Evolutionary conservation across 495 filamentous ascomycete species (phyloP).

Genomic region (Hypoxylon trugodes): DNA sequence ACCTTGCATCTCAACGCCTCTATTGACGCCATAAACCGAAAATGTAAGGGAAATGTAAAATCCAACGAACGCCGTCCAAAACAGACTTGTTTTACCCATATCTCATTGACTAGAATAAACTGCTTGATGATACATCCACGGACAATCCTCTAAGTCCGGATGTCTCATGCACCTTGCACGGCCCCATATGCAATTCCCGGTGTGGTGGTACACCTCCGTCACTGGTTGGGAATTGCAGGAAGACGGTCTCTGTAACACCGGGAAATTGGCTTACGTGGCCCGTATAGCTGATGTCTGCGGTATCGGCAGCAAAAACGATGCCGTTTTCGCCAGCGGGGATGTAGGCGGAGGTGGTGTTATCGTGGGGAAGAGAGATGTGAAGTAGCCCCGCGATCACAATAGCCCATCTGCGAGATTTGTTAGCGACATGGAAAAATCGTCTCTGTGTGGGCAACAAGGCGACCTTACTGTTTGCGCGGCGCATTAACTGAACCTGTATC

Average conservation of each 20-base stretch:
- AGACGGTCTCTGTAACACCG: constrained; percentile 49
- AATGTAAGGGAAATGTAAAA: background rate
- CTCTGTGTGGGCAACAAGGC: background rate
- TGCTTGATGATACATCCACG: background rate
- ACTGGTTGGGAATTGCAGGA: constrained; percentile 52
- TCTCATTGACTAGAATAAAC: background rate
- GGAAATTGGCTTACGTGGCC: constrained; percentile 60
- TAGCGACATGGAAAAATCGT: background rate
- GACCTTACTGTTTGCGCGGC: constrained; percentile 57
- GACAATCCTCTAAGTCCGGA: background rate
- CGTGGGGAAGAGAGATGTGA: constrained; percentile 58
- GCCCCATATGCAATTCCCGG: constrained; percentile 43
- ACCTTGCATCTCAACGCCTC: no score
- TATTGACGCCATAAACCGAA: no score
- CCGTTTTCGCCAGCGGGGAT: constrained; percentile 55
- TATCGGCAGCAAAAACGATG: constrained; percentile 60
- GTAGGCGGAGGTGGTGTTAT: constrained; percentile 45
- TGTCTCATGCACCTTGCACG: constrained; percentile 1
- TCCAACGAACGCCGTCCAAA: no score
- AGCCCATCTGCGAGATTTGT: constrained; percentile 53
- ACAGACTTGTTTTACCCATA: no score
- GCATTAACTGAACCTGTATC: constrained; percentile 61
- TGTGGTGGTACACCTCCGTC: constrained; percentile 50
- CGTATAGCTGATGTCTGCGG: constrained; percentile 49
- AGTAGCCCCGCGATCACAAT: constrained; percentile 56